A percentile compares a stretch with the other conserved stretches of the same genome.
Evolutionary conservation across 148 eudicot genomes (phyloP).

Genomic region (Silene uniflora): DNA sequence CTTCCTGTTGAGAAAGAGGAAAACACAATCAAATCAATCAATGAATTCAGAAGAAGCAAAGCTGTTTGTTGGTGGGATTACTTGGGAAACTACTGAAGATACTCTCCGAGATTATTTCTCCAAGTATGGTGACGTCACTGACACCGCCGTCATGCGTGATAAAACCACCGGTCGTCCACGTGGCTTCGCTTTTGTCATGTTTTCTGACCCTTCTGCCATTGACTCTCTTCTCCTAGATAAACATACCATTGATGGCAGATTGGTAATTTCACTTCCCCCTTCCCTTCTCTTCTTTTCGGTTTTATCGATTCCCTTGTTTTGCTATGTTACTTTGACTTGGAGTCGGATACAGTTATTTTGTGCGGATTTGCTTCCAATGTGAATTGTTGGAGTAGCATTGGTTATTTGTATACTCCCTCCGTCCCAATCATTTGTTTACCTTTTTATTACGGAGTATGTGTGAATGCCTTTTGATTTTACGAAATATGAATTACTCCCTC

Average conservation of each 20-base stretch:
- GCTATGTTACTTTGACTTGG: neutral
- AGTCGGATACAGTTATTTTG: no score
- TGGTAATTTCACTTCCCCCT: constrained; percentile 33
- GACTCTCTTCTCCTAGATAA: constrained; percentile 60
- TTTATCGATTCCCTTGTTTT: neutral
- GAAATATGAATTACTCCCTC: no score
- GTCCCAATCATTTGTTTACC: no score
- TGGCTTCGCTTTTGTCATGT: constrained; percentile 74
- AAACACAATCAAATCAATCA: neutral
- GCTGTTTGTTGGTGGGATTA: constrained; percentile 75
- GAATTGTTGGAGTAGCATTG: no score
- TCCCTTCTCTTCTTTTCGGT: neutral
- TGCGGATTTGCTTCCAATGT: no score
- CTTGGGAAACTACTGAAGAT: constrained; percentile 73
- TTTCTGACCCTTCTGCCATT: constrained; percentile 56
- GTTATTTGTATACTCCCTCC: no score
- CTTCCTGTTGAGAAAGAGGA: no score
- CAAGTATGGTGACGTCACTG: constrained; percentile 55
- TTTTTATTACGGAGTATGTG: no score
- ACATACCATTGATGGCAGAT: constrained; percentile 69
- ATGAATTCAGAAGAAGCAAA: constrained; percentile 86
- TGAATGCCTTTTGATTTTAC: no score
- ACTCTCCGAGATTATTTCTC: constrained; percentile 57
- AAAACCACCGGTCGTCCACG: constrained; percentile 55
- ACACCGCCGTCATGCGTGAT: constrained; percentile 66